phyloP scores from a whole-genome alignment of 2,329 filamentous ascomycete species.

The Scleromitrula shiraiana region DNA sequence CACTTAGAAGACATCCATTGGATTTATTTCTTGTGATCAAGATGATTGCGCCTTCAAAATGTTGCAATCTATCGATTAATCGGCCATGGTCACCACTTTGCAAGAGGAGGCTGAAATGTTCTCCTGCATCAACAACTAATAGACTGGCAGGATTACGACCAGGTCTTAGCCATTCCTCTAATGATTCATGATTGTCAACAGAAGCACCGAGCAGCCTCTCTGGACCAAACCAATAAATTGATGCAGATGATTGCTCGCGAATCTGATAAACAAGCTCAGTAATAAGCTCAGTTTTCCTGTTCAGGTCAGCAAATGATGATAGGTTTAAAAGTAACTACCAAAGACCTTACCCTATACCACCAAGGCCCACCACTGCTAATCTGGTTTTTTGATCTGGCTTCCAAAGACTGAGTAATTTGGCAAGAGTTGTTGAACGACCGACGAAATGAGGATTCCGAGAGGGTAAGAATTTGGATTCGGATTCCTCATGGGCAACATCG shows the following conservation, averaged over 20 bases:
- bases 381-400: slow-evolving; percentile 17
- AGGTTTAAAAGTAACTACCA: background rate
- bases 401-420: slow-evolving; percentile 21
- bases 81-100: slow-evolving; percentile 1
- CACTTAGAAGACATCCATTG: slow-evolving; percentile 15
- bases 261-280: slow-evolving; percentile 21
- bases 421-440: slow-evolving; percentile 15
- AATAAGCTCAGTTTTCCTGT: slow-evolving; percentile 21
- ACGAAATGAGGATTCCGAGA: slow-evolving; percentile 19
- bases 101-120: slow-evolving; percentile 12
- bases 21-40: slow-evolving; percentile 18
- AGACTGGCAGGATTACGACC: slow-evolving; percentile 10
- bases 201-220: slow-evolving; percentile 11
- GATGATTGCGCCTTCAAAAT: slow-evolving; percentile 18
- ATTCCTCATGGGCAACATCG: background rate
- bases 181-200: slow-evolving; percentile 1
- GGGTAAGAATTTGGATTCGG: slow-evolving; percentile 16
- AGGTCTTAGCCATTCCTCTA: slow-evolving; percentile 16
- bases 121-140: slow-evolving; percentile 19
- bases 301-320: slow-evolving; percentile 3
- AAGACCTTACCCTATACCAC: slow-evolving; percentile 20
- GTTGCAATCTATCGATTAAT: slow-evolving; percentile 16
- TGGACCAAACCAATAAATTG: slow-evolving; percentile 21
- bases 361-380: slow-evolving; percentile 21
- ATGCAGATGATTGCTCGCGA: slow-evolving; percentile 18